Evolutionary conservation across 768 basidiomycete genomes (phyloP).

Genomic region (Dentipellis fragilis): DNA sequence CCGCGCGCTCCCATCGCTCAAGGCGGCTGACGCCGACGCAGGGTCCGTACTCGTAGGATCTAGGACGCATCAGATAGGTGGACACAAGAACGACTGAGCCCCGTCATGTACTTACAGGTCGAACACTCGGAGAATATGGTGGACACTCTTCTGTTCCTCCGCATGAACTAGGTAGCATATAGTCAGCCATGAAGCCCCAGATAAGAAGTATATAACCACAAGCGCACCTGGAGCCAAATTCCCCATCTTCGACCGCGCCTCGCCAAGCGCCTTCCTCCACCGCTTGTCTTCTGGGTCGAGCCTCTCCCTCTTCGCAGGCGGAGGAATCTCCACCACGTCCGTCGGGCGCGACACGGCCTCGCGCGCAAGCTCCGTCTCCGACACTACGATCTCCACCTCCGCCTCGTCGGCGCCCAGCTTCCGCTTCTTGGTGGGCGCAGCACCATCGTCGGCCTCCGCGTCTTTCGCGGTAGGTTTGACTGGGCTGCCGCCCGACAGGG

Average conservation of each 20-base stretch:
- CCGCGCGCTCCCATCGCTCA: constrained; percentile 82
- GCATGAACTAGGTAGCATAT: constrained; percentile 44
- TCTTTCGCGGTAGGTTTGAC: neutral
- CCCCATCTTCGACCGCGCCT: constrained; percentile 13
- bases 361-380: constrained; percentile 6
- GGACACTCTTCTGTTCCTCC: constrained; percentile 47
- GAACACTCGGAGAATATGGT: constrained; percentile 71
- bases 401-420: neutral
- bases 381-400: neutral
- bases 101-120: constrained; percentile 43
- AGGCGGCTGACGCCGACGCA: constrained; percentile 72
- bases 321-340: neutral
- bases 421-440: neutral
- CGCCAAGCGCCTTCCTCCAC: constrained; percentile 11
- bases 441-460: neutral
- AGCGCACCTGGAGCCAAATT: constrained; percentile 12
- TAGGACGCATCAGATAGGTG: constrained; percentile 15
- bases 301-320: constrained; percentile 1
- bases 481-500: neutral
- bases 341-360: constrained; percentile 2
- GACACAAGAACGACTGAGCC: constrained; percentile 3
- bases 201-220: neutral
- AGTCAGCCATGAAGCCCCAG: neutral
- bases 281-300: constrained; percentile 8
- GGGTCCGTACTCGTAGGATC: constrained; percentile 74